phyloP scores from a whole-genome alignment of 805 yeast genomes.

The Zygotorulaspora sp. region DNA sequence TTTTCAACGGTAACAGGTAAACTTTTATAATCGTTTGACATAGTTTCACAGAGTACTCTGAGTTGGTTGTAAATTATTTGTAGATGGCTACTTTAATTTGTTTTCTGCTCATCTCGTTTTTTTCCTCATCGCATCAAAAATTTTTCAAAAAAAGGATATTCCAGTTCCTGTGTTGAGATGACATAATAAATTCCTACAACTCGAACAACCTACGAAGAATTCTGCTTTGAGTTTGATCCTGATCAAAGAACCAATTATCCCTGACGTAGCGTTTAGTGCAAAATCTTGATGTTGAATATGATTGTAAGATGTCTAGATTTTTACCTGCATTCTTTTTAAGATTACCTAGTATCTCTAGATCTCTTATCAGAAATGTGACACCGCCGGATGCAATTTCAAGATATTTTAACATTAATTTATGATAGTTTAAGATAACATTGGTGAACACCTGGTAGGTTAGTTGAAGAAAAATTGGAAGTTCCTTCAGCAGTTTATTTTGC shows the following conservation, averaged over 20 bases:
- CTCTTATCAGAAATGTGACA: slow-evolving; percentile 24
- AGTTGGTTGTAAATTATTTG: too few relatives aligned
- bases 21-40: slow-evolving; percentile 28
- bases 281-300: slow-evolving; percentile 31
- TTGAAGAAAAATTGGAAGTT: slow-evolving; percentile 31
- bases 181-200: neutral
- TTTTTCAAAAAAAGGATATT: slow-evolving; percentile 7
- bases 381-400: slow-evolving; percentile 35
- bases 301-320: slow-evolving; percentile 38
- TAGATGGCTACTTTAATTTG: too few relatives aligned
- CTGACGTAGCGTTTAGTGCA: slow-evolving; percentile 30
- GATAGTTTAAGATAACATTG: slow-evolving; percentile 23
- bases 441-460: slow-evolving; percentile 14
- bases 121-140: slow-evolving; percentile 11
- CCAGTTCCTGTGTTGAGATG: neutral
- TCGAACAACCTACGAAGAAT: slow-evolving; percentile 29
- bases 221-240: slow-evolving; percentile 24
- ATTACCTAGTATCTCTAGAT: slow-evolving; percentile 17
- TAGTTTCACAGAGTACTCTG: slow-evolving; percentile 3
- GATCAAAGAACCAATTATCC: slow-evolving; percentile 26
- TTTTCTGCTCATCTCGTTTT: slow-evolving; percentile 9
- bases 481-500: slow-evolving; percentile 28
- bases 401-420: slow-evolving; percentile 26
- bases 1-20: slow-evolving; percentile 82
- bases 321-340: slow-evolving; percentile 26